These are phyloP conservation scores for Xylaria castorea DNA, from an alignment of 495 filamentous ascomycete genomes.

Conservation along the genomic window DNA sequence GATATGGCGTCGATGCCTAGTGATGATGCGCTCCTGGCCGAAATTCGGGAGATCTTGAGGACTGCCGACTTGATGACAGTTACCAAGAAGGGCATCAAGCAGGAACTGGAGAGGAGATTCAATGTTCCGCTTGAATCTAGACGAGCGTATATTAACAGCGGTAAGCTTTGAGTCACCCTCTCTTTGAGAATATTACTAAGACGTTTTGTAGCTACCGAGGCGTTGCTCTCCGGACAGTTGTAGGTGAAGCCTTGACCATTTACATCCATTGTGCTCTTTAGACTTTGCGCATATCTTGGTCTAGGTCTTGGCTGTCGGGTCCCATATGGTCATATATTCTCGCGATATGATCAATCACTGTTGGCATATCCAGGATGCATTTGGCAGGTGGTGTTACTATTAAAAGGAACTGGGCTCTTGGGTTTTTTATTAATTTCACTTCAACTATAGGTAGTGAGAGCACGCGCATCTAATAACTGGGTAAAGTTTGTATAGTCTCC, in stretches of 20 bases:
- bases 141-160: constrained; percentile 91
- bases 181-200: constrained; percentile 44
- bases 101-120: constrained; percentile 89
- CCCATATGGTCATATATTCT: neutral
- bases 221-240: constrained; percentile 72
- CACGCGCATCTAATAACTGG: constrained; percentile 29
- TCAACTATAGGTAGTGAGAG: constrained; percentile 23
- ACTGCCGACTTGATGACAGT: constrained; percentile 96
- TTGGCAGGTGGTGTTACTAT: constrained; percentile 24
- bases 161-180: constrained; percentile 56
- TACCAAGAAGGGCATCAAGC: constrained; percentile 98
- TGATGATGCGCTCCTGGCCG: constrained; percentile 88
- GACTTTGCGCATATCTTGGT: neutral
- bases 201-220: constrained; percentile 67
- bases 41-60: constrained; percentile 91
- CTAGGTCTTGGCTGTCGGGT: neutral
- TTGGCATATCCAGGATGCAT: constrained; percentile 23
- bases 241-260: constrained; percentile 42
- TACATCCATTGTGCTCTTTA: neutral
- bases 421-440: constrained; percentile 3
- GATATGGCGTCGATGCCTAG: constrained; percentile 72
- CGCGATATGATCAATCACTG: constrained; percentile 1
- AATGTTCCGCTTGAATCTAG: constrained; percentile 78
- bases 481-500: constrained; percentile 15
- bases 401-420: constrained; percentile 20